phyloP scores from a whole-genome alignment of 108 stramenopile genomes.

The Craspedostauros australis region DNA sequence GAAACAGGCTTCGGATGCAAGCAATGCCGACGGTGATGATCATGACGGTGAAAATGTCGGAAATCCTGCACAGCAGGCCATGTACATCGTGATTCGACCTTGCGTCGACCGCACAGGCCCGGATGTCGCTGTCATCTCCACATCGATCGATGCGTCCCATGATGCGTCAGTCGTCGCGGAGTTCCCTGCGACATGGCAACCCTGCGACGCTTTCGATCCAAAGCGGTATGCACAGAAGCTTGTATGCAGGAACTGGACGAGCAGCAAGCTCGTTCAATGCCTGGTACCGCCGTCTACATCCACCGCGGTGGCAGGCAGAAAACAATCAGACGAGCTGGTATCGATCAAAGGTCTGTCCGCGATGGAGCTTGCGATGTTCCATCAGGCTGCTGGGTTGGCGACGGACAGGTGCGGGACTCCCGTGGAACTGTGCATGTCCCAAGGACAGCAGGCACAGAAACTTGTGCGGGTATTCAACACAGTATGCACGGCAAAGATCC shows the following conservation, averaged over 20 bases:
- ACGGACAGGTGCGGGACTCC: slow-evolving; percentile 23
- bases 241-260: too few species aligned
- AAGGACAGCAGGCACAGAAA: slow-evolving; percentile 39
- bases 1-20: too few species aligned
- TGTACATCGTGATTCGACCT: slow-evolving; percentile 53
- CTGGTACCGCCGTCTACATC: background rate
- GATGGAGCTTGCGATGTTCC: slow-evolving; percentile 9
- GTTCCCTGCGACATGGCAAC: slow-evolving; percentile 51
- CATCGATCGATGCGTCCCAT: slow-evolving; percentile 25
- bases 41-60: too few species aligned
- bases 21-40: too few species aligned
- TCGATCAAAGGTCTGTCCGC: too few species aligned
- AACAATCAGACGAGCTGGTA: background rate
- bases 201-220: slow-evolving; percentile 45
- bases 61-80: slow-evolving; percentile 9
- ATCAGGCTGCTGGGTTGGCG: slow-evolving; percentile 32
- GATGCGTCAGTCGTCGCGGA: slow-evolving; percentile 25
- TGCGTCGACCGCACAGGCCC: slow-evolving; percentile 44
- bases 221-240: slow-evolving; percentile 9
- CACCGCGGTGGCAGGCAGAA: background rate
- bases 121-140: slow-evolving; percentile 48
- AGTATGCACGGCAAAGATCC: slow-evolving; percentile 37
- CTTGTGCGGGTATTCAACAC: slow-evolving; percentile 36
- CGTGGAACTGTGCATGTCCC: slow-evolving; percentile 28
- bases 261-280: slow-evolving; percentile 5